These are phyloP conservation scores for Euphorbia tirucalli DNA, from an alignment of 345 rosid genomes.

Conservation along the genomic window DNA sequence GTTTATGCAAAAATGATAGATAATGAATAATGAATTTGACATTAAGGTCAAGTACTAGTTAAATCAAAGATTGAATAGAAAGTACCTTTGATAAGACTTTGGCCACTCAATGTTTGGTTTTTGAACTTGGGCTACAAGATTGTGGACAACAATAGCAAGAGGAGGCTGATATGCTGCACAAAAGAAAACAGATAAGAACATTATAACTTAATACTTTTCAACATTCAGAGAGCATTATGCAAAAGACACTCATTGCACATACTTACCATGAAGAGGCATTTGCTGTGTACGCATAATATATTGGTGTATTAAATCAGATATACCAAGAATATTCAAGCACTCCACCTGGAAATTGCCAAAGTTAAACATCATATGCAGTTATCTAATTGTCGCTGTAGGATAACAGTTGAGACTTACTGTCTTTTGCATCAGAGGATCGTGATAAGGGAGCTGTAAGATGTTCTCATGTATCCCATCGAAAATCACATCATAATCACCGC, in stretches of 20 bases:
- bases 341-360: conserved; percentile 48
- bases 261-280: conserved; percentile 68
- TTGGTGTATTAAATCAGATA: conserved; percentile 67
- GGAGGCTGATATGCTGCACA: conserved; percentile 70
- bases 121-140: conserved; percentile 70
- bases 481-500: conserved; percentile 86
- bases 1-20: conserved; percentile 21
- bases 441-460: conserved; percentile 78
- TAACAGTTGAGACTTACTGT: conserved; percentile 52
- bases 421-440: conserved; percentile 92
- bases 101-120: conserved; percentile 92
- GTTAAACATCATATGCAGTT: conserved; percentile 22
- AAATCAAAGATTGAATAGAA: conserved; percentile 19
- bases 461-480: conserved; percentile 89
- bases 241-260: conserved; percentile 8
- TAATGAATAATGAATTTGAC: conserved; percentile 19
- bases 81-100: conserved; percentile 75
- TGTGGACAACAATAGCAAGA: conserved; percentile 62
- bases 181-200: conserved; percentile 11
- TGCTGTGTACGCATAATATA: conserved; percentile 68
- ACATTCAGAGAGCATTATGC: not conserved
- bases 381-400: not conserved
- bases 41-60: conserved; percentile 1
- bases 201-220: conserved; percentile 3
- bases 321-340: conserved; percentile 70